These are phyloP conservation scores for Phytophthora aleatoria DNA, from an alignment of 352 stramenopile genomes.

Conservation along the genomic window DNA sequence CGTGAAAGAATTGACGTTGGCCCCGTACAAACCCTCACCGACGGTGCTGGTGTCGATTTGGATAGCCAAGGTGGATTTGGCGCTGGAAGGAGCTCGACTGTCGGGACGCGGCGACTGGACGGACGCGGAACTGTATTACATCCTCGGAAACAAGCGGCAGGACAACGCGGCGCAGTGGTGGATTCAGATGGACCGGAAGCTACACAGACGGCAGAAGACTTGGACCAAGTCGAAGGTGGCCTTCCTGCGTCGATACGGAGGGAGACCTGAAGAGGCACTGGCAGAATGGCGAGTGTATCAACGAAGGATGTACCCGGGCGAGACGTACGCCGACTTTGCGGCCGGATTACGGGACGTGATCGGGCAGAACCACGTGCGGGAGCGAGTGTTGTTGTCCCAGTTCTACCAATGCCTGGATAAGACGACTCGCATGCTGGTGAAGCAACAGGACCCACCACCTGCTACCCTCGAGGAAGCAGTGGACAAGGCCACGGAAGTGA, in stretches of 20 bases:
- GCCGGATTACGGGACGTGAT: neutral
- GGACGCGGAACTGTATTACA: slow-evolving; percentile 3
- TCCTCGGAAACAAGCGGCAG: slow-evolving; percentile 10
- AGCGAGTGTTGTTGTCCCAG: neutral
- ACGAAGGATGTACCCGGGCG: neutral
- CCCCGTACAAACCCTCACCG: neutral
- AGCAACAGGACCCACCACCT: neutral
- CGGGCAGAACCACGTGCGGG: neutral
- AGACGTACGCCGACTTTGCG: slow-evolving; percentile 11
- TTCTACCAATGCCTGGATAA: slow-evolving; percentile 10
- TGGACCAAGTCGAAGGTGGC: neutral
- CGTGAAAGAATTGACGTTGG: neutral
- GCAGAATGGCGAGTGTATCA: slow-evolving; percentile 10
- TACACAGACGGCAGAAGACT: neutral
- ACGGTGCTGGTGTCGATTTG: neutral
- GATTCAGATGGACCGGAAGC: slow-evolving; percentile 3
- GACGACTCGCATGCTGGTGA: neutral
- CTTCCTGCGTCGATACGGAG: slow-evolving; percentile 3
- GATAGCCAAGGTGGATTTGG: neutral
- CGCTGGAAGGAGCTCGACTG: neutral
- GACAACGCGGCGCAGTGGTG: neutral
- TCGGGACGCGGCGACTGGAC: slow-evolving; percentile 2
- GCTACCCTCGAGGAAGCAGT: neutral
- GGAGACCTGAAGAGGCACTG: neutral
- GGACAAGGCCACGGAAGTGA: slow-evolving; percentile 1